phyloP scores from a whole-genome alignment of 192 early-diverging fungal species.

The Coemansia sp. region DNA sequence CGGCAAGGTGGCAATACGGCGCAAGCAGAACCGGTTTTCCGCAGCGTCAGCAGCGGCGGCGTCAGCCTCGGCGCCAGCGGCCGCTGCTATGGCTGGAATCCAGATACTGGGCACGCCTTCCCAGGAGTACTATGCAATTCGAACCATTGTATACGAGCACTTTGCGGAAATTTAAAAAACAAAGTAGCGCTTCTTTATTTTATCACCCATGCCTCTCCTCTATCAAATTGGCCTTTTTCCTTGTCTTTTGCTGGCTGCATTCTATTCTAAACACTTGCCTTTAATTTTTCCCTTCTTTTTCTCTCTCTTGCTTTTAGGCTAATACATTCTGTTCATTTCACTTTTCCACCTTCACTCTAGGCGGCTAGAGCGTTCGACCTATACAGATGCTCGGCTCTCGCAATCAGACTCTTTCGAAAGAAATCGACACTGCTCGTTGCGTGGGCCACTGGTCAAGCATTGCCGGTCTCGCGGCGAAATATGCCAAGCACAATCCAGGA shows the following conservation, averaged over 20 bases:
- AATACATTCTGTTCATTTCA: not conserved
- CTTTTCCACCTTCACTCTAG: not conserved
- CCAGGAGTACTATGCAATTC: constrained; percentile 52
- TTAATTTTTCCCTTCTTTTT: not conserved
- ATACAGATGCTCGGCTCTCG: constrained; percentile 33
- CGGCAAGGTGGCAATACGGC: constrained; percentile 62
- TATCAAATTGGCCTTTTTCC: not conserved
- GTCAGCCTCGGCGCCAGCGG: constrained; percentile 3
- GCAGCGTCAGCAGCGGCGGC: not conserved
- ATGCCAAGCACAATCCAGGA: constrained; percentile 22
- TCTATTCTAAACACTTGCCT: not conserved
- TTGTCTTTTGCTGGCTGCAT: not conserved
- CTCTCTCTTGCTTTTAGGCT: not conserved
- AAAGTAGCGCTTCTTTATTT: not conserved
- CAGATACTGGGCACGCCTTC: constrained; percentile 48
- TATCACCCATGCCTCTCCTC: not conserved
- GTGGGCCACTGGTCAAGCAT: constrained; percentile 41
- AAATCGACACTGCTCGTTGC: constrained; percentile 54
- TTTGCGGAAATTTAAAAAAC: constrained; percentile 26
- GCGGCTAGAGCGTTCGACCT: not conserved
- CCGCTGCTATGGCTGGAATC: constrained; percentile 18
- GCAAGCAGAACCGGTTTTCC: constrained; percentile 3
- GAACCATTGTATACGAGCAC: constrained; percentile 51
- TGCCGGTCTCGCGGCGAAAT: constrained; percentile 30
- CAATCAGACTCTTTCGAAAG: constrained; percentile 40